Percentiles rank a stretch among this genome's conserved stretches.
phyloP scores from a whole-genome alignment of 257 asterid genomes.

The Jaltomata sinuosa region DNA sequence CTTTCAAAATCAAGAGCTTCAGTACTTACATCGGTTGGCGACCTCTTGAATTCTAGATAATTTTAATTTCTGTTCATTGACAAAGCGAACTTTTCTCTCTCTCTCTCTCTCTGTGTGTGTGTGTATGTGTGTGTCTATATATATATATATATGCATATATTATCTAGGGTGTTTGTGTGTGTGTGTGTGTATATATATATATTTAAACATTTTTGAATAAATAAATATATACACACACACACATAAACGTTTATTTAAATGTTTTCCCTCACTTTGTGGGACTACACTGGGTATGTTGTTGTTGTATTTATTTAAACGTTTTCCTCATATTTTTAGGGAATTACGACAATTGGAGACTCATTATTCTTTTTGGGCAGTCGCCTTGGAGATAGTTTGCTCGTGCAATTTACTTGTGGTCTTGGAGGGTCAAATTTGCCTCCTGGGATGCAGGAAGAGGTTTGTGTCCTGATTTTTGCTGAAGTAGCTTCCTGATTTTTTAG shows the following conservation, averaged over 20 bases:
- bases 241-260: too few species aligned
- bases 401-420: conserved; percentile 73
- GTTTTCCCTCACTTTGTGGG: too few species aligned
- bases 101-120: not conserved
- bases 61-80: not conserved
- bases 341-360: conserved; percentile 80
- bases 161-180: not conserved
- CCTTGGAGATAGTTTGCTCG: conserved; percentile 94
- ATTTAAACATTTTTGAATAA: not conserved
- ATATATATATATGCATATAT: not conserved
- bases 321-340: conserved; percentile 36
- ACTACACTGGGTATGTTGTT: too few species aligned
- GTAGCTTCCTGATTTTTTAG: conserved; percentile 5
- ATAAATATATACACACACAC: too few species aligned
- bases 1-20: conserved; percentile 97
- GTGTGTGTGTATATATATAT: not conserved
- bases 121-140: fast-evolving
- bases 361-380: conserved; percentile 94
- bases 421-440: conserved; percentile 49
- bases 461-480: conserved; percentile 10
- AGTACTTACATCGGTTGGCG: conserved; percentile 86
- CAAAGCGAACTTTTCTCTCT: not conserved
- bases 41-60: conserved; percentile 13
- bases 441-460: conserved; percentile 89
- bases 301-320: not conserved